Evolutionary conservation across 2,329 filamentous ascomycete species (phyloP), one percentile per base, ranked within the genome.

Genomic region (Cladosporium sp.): DNA sequence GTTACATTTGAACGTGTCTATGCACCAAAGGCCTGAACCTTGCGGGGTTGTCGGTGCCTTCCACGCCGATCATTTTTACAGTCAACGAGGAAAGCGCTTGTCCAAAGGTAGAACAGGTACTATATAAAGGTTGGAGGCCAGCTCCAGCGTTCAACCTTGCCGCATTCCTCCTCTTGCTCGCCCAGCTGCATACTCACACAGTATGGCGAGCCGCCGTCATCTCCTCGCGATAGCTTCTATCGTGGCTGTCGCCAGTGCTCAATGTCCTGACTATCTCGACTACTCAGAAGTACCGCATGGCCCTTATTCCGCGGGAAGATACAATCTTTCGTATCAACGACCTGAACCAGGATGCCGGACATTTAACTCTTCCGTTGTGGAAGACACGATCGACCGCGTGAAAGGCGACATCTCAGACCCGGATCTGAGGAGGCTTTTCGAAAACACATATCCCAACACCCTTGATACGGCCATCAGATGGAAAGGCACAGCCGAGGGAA

Each of bases 371-470:
- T 76, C 77, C 33, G 73, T 73, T 14, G 75, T 84, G 3, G 81
- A 84, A 70, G 72, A 77, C 56, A 73, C 73, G 0, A 68, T 83
- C 35, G 65, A 69, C 11, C 67, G 69, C 8, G 73, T 79, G 28
- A 63, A 66, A 10, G 44, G 46, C 11, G 67, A 70, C 31, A 83
- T 83, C 66, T 72, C 73, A 26, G 81, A 84, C 68, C 80, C 80
- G 0, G 91, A 93, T 74, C 82, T 93, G 23, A 88, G 84, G 74
- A 83, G 88, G 3, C 80, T 93, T 12, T 93, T 93, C 73, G 79
- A 87, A 70, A 93, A 93, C 74, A 82, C 87, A 1, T 92, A 87
- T 73, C 90, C 90, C 0, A 93, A 91, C 75, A 91, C 89, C 0
- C 81, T 93, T 12, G 90, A 92, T 72, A 92, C 89, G 0, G 89